These are phyloP conservation scores for Chalciporus chontae DNA, from an alignment of 768 basidiomycete genomes.

Conservation along the genomic window DNA sequence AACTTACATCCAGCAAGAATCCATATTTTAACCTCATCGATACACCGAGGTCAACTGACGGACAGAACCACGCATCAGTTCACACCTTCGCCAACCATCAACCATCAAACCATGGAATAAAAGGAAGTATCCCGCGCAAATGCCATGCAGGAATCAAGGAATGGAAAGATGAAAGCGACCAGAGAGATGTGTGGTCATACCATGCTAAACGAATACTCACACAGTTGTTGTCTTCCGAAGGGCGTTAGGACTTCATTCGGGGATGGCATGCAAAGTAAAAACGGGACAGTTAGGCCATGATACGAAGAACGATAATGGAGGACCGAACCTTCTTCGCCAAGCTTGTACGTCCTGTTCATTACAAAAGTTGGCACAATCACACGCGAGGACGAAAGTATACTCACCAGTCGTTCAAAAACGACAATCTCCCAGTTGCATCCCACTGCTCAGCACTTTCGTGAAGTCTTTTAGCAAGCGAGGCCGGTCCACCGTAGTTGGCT, in stretches of 20 bases:
- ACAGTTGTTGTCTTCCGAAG: constrained; percentile 84
- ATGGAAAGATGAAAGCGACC: background rate
- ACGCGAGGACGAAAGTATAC: constrained; percentile 16
- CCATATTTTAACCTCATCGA: constrained; percentile 79
- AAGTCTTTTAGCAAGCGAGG: constrained; percentile 53
- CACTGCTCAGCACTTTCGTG: constrained; percentile 53
- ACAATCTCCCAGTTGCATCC: constrained; percentile 61
- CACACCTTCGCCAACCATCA: background rate
- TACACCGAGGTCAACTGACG: constrained; percentile 59
- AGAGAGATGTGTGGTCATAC: background rate
- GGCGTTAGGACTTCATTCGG: constrained; percentile 67
- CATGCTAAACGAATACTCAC: constrained; percentile 36
- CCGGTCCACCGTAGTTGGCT: constrained; percentile 63
- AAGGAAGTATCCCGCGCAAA: too few relatives aligned
- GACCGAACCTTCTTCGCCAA: constrained; percentile 75
- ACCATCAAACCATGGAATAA: background rate
- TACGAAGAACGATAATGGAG: background rate
- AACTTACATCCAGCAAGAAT: constrained; percentile 58
- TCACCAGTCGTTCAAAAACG: constrained; percentile 82
- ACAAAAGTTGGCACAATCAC: background rate
- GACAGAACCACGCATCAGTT: background rate
- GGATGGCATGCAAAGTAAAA: background rate
- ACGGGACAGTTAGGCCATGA: background rate
- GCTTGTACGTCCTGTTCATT: constrained; percentile 71
- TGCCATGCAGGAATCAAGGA: background rate